A percentile compares a stretch with the other conserved stretches of the same genome.
These are phyloP conservation scores for Leavenworthia alabamica DNA, from an alignment of 345 rosid genomes.

Conservation along the genomic window DNA sequence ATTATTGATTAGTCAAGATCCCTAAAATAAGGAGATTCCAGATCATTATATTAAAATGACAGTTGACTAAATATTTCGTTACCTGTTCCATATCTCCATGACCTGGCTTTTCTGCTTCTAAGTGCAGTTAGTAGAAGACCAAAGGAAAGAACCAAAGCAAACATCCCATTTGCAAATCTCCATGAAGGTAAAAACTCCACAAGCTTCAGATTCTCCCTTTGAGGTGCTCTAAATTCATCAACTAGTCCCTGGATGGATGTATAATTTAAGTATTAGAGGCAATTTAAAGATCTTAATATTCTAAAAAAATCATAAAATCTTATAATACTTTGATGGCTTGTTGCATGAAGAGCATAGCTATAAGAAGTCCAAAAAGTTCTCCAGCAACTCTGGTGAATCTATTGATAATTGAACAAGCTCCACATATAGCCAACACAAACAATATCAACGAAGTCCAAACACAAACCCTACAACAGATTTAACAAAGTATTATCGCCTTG, in stretches of 20 bases:
- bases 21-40: slow-evolving; percentile 30
- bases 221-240: slow-evolving; percentile 75
- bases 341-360: slow-evolving; percentile 97
- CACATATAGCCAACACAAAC: slow-evolving; percentile 66
- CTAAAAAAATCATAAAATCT: not conserved
- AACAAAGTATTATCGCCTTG: not conserved
- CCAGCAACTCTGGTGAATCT: slow-evolving; percentile 93
- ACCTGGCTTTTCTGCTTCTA: slow-evolving; percentile 78
- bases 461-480: slow-evolving; percentile 60
- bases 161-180: slow-evolving; percentile 97
- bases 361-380: slow-evolving; percentile 90
- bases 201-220: slow-evolving; percentile 47
- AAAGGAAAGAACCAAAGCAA: slow-evolving; percentile 80
- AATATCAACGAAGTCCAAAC: slow-evolving; percentile 87
- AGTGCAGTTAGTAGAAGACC: slow-evolving; percentile 80
- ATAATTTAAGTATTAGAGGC: slow-evolving; percentile 9
- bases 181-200: slow-evolving; percentile 60
- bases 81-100: slow-evolving; percentile 96
- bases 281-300: not conserved
- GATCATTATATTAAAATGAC: not conserved
- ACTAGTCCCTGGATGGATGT: slow-evolving; percentile 64
- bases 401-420: slow-evolving; percentile 95
- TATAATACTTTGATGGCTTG: slow-evolving; percentile 80
- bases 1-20: slow-evolving; percentile 20
- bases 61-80: slow-evolving; percentile 15